A percentile compares a stretch with the other conserved stretches of the same genome.
These are phyloP conservation scores for Syzygium aromaticum DNA, from an alignment of 345 rosid species.

Conservation along the genomic window DNA sequence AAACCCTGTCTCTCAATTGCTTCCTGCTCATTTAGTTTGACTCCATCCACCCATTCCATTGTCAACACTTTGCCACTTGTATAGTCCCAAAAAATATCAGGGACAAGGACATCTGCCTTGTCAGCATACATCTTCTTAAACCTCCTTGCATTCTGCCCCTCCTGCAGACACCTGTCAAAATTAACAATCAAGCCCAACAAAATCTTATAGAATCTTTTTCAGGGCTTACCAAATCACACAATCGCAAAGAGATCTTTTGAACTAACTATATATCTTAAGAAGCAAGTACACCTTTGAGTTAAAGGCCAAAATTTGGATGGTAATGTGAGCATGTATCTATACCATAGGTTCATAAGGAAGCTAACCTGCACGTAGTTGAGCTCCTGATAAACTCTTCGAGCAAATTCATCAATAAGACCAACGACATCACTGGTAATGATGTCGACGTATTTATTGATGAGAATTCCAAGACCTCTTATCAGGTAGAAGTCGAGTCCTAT, in stretches of 20 bases:
- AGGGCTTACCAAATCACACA: background rate
- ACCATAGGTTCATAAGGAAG: conserved; percentile 3
- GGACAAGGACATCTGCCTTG: conserved; percentile 84
- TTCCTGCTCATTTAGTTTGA: conserved; percentile 75
- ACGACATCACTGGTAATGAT: conserved; percentile 74
- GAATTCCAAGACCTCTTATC: conserved; percentile 64
- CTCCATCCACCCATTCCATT: conserved; percentile 98
- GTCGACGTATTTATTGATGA: conserved; percentile 71
- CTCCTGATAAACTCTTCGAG: conserved; percentile 86
- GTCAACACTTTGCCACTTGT: conserved; percentile 85
- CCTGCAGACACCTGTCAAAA: conserved; percentile 68
- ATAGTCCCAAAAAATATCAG: conserved; percentile 97
- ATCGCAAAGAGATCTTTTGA: background rate
- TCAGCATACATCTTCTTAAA: conserved; percentile 91
- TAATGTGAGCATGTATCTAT: background rate
- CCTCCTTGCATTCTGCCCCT: conserved; percentile 93
- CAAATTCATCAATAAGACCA: conserved; percentile 87
- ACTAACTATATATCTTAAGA: background rate
- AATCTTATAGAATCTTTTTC: conserved; percentile 5
- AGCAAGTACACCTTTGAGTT: background rate
- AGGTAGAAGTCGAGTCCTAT: conserved; percentile 92
- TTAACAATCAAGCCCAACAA: conserved; percentile 37
- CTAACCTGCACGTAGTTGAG: conserved; percentile 89
- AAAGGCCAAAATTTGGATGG: background rate
- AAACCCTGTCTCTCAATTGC: conserved; percentile 92